phyloP scores from a whole-genome alignment of 495 filamentous ascomycete species.

The Annulohypoxylon stygium region DNA sequence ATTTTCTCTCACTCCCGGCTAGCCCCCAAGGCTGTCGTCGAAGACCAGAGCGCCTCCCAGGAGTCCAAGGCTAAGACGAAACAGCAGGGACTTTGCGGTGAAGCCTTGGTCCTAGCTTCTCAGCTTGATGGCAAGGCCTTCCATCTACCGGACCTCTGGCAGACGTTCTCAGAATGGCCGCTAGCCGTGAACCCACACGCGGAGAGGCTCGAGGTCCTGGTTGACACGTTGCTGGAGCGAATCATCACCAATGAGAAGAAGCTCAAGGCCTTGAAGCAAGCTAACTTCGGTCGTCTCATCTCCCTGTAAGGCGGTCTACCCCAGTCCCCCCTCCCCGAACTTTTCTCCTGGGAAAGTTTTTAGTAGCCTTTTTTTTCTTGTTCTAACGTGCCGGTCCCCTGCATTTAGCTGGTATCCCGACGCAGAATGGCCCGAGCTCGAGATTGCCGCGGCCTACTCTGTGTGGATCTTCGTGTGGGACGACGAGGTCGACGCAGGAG shows the following conservation, averaged over 20 bases:
- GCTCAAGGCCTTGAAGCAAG: constrained; percentile 47
- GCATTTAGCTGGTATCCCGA: constrained; percentile 49
- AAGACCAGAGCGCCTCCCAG: neutral
- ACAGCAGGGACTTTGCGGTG: constrained; percentile 32
- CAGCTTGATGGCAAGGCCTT: constrained; percentile 44
- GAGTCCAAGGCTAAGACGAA: constrained; percentile 2
- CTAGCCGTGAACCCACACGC: constrained; percentile 42
- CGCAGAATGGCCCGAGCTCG: constrained; percentile 49
- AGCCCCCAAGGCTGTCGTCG: neutral
- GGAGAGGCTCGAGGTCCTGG: constrained; percentile 31
- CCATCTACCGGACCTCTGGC: constrained; percentile 47
- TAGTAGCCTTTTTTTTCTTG: constrained; percentile 3
- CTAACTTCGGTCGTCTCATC: constrained; percentile 48
- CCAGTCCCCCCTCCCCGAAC: neutral
- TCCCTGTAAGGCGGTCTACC: constrained; percentile 40
- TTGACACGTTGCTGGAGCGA: constrained; percentile 42
- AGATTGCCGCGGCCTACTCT: constrained; percentile 47
- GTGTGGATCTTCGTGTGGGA: constrained; percentile 54
- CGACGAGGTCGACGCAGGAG: constrained; percentile 49
- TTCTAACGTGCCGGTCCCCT: constrained; percentile 13
- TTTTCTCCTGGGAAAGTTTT: neutral
- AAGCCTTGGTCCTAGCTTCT: constrained; percentile 39
- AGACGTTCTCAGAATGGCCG: constrained; percentile 45
- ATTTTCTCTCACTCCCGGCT: constrained; percentile 28
- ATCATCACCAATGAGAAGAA: constrained; percentile 48